These are phyloP conservation scores for Cymbidium sinense DNA, from an alignment of 106 monocot species.

Conservation along the genomic window DNA sequence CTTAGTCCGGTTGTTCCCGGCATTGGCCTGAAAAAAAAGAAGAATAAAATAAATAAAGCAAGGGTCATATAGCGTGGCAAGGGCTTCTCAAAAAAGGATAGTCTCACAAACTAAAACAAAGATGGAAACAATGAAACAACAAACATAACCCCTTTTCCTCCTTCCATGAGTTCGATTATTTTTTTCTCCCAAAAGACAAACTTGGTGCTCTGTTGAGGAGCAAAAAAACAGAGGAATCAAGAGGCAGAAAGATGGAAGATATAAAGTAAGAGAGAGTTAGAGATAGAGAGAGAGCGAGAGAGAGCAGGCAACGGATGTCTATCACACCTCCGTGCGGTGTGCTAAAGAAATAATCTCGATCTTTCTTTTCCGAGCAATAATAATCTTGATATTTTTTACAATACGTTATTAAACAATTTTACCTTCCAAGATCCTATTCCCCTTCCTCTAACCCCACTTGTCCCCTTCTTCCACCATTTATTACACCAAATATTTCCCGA, in stretches of 20 bases:
- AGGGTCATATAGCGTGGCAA: neutral
- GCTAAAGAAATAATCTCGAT: slow-evolving; percentile 1
- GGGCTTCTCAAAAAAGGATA: slow-evolving; percentile 26
- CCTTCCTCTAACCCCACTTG: neutral
- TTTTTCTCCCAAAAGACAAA: neutral
- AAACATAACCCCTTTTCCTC: neutral
- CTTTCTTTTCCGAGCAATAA: slow-evolving; percentile 21
- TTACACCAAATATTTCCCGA: no score
- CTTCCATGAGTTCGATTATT: neutral
- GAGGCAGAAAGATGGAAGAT: no score
- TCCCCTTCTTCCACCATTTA: neutral
- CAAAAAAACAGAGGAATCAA: slow-evolving; percentile 5
- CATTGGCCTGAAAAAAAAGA: slow-evolving; percentile 1
- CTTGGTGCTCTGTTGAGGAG: neutral
- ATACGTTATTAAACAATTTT: neutral
- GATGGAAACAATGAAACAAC: neutral
- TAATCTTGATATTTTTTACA: slow-evolving; percentile 16
- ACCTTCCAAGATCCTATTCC: neutral
- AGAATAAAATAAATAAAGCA: neutral
- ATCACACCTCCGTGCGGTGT: neutral
- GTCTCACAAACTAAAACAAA: neutral
- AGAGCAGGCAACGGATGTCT: neutral
- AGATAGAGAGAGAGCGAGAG: no score
- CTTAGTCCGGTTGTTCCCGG: neutral
- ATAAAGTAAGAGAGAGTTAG: neutral